Evolutionary conservation across 164 flowering plant genomes (phyloP), one percentile per base, ranked within the genome.

Genomic region (Malania oleifera): DNA sequence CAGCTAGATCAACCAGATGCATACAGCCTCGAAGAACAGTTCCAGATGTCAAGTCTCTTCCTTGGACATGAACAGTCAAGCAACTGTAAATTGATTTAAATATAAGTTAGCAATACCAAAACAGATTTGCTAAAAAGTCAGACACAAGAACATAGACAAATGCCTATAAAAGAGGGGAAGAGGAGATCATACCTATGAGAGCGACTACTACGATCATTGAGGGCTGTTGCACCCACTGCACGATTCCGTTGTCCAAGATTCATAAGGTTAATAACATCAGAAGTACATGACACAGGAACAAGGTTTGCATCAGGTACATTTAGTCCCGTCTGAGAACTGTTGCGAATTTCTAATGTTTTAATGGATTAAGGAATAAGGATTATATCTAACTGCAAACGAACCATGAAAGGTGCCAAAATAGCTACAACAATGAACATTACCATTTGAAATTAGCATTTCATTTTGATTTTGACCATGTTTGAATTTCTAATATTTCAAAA

Each of bases 121-220:
- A 34, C 1, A 31, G 13, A n/a, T 10, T n/a, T 38, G 41, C 43
- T 25, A 50, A 1, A 34, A 29, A 34, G 43, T 5, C 22, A 44
- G n/a, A 20, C 48, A 31, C 9, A 22, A 11, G 13, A 0, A 14
- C 18, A 8, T 6, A 0, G 5, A 10, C 10, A 19, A 43, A 40
- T 35, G 7, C 52, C 11, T 44, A 22, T 7, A 38, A 27, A 35
- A 28, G 1, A 19, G 50, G n/a, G 24, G 35, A 6, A 1, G 13
- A 38, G n/a, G 48, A n/a, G 1, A 50, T n/a, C 17, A 40, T 54
- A 87, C 99, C 99, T 95, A 63, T 95, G 99, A 54, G 99, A 95
- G 43, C 99, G 99, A 73, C 99, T 95, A 65, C 99, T 95, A 4
- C 99, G 91, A 55, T 95, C 99, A 68, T 95, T 95, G 34, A 95